These are phyloP conservation scores for Boletus pseudopeckii DNA, from an alignment of 768 basidiomycete genomes.

Conservation along the genomic window DNA sequence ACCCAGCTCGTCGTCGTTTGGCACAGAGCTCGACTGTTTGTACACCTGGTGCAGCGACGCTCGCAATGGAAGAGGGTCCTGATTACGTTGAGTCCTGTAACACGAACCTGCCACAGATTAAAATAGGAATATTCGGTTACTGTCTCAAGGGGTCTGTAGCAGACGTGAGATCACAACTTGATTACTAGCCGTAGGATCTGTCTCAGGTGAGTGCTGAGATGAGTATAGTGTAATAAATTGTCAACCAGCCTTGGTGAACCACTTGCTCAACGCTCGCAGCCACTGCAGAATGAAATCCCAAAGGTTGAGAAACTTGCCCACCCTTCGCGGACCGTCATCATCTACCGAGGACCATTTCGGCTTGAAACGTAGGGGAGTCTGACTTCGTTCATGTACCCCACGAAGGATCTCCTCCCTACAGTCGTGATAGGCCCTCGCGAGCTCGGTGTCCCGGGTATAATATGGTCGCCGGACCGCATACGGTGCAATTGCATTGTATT, in stretches of 20 bases:
- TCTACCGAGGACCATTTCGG: slow-evolving; percentile 5
- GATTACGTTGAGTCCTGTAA: slow-evolving; percentile 4
- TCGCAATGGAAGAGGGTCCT: not conserved
- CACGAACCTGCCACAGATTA: slow-evolving; percentile 12
- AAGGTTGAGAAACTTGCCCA: slow-evolving; percentile 17
- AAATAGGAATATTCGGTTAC: slow-evolving; percentile 16
- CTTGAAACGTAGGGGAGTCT: not conserved
- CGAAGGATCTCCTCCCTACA: slow-evolving; percentile 50
- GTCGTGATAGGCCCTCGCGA: slow-evolving; percentile 50
- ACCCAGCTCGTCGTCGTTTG: not conserved
- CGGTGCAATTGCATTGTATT: slow-evolving; percentile 79
- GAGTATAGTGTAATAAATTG: not conserved
- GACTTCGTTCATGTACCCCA: slow-evolving; percentile 34
- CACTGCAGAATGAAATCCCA: slow-evolving; percentile 29
- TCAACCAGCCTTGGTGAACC: slow-evolving; percentile 7
- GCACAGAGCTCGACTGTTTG: slow-evolving; percentile 1
- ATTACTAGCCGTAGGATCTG: not conserved
- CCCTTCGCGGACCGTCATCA: not conserved
- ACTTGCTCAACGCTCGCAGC: slow-evolving; percentile 17
- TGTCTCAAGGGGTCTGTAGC: slow-evolving; percentile 3
- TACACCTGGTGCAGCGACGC: not conserved
- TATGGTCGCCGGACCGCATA: slow-evolving; percentile 69
- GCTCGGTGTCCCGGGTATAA: slow-evolving; percentile 53
- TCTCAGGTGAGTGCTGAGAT: not conserved
- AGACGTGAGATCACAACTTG: slow-evolving; percentile 9